These are phyloP conservation scores for Fusarium sacchari DNA, from an alignment of 2,329 filamentous ascomycete species.

Conservation along the genomic window DNA sequence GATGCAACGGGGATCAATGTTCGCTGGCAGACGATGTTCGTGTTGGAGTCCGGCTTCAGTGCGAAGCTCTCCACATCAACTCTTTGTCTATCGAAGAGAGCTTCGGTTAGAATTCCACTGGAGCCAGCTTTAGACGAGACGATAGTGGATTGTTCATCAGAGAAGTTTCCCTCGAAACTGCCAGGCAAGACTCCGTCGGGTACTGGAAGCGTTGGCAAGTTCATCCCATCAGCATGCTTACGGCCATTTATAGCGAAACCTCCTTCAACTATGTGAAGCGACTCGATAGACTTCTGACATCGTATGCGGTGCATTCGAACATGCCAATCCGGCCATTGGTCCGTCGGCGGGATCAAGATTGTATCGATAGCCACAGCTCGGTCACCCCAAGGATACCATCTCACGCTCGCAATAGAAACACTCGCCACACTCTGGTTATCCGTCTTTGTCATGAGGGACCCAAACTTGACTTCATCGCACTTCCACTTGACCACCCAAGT, in stretches of 20 bases:
- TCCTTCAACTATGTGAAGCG: conserved; percentile 27
- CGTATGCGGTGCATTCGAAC: conserved; percentile 39
- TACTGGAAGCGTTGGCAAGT: not conserved
- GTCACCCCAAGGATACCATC: conserved; percentile 45
- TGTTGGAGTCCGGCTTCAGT: conserved; percentile 36
- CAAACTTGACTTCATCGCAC: conserved; percentile 5
- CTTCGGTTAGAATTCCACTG: conserved; percentile 9
- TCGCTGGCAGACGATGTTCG: conserved; percentile 25
- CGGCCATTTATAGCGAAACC: conserved; percentile 32
- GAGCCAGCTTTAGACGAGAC: conserved; percentile 12
- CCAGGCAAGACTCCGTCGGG: not conserved
- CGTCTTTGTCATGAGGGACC: not conserved
- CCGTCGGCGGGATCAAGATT: conserved; percentile 42
- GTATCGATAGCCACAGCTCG: conserved; percentile 41
- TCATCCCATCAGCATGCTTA: conserved; percentile 11
- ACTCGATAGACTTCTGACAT: not conserved
- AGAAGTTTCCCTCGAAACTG: not conserved
- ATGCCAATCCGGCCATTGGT: conserved; percentile 51
- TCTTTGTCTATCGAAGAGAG: not conserved
- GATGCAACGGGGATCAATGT: conserved; percentile 24
- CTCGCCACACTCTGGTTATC: fast-evolving
- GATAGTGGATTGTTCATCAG: not conserved
- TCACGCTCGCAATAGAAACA: not conserved
- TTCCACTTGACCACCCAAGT: conserved; percentile 47
- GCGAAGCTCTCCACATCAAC: not conserved